Evolutionary conservation across 805 yeast genomes (phyloP), one percentile per base, ranked within the genome.

Genomic region (Lipomyces starkeyi): DNA sequence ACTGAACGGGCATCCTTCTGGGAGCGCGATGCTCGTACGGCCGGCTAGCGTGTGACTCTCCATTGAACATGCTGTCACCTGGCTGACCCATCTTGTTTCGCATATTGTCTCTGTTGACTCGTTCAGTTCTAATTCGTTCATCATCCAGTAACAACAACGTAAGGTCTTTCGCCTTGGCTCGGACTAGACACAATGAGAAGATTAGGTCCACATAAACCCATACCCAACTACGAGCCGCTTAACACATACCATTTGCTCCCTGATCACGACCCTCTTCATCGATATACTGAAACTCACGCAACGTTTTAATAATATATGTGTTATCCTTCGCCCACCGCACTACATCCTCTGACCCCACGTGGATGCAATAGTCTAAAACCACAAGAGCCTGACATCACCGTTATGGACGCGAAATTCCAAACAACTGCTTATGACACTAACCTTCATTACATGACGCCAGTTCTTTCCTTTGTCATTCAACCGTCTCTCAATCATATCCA

Each of bases 401-500:
- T 25, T 14, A 59, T 22, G 5, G 17, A 35, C n/a, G 14, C n/a
- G 17, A 5, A 14, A 6, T 20, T 13, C 6, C 27, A 58, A 22
- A 20, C 2, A 14, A 17, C 2, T 13, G 27, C 7, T 8, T 0
- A 17, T 22, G 37, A 17, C 6, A 14, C 53, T 29, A 53, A 71
- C 74, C 64, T 94, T 95, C 71, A 95, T 93, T 59, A 94, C 93
- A 78, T 94, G 98, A 73, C 97, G 86, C 98, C 98, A 94, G 80
- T 94, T 91, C 78, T 93, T 93, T 70, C 98, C 98, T 82, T 93
- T 93, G 77, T 94, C 98, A 76, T 93, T 94, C 73, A 94, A 81
- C 70, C 98, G 85, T 73, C 92, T 87, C 80, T 94, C 98, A 56
- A 94, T 80, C 89, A 94, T 92, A 76, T 94, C 98, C 95, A 93